Evolutionary conservation across 2,329 filamentous ascomycete genomes (phyloP).

Genomic region (Pseudogymnoascus sp.): DNA sequence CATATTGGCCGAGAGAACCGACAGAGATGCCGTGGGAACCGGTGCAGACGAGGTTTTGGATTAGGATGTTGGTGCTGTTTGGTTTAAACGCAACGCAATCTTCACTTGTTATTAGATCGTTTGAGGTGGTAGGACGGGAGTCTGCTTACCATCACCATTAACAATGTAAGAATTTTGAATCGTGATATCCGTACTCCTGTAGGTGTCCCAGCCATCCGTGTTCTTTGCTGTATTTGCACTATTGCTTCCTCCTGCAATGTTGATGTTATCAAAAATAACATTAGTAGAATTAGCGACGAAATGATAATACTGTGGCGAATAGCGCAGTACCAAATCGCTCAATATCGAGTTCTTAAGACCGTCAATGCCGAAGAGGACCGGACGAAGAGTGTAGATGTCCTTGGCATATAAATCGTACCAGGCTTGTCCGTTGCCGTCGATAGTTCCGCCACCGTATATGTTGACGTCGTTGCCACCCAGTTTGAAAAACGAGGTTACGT

Average conservation of each 20-base stretch:
- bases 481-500: slow-evolving; percentile 56
- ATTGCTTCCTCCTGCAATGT: slow-evolving; percentile 46
- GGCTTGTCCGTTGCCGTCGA: slow-evolving; percentile 39
- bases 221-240: slow-evolving; percentile 50
- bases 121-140: background rate
- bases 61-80: slow-evolving; percentile 51
- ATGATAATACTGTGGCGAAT: slow-evolving; percentile 53
- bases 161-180: slow-evolving; percentile 50
- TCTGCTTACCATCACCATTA: slow-evolving; percentile 37
- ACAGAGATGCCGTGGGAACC: slow-evolving; percentile 55
- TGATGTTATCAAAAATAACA: slow-evolving; percentile 54
- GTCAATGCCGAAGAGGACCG: slow-evolving; percentile 49
- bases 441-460: slow-evolving; percentile 53
- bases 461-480: slow-evolving; percentile 56
- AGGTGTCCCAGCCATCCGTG: slow-evolving; percentile 56
- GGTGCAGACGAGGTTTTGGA: slow-evolving; percentile 53
- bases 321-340: slow-evolving; percentile 50
- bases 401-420: slow-evolving; percentile 30
- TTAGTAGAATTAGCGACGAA: slow-evolving; percentile 58
- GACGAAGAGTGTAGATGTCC: slow-evolving; percentile 49
- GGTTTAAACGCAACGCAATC: slow-evolving; percentile 58
- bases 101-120: slow-evolving; percentile 14
- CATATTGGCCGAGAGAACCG: slow-evolving; percentile 53
- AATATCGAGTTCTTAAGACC: slow-evolving; percentile 50
- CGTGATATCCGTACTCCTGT: slow-evolving; percentile 50